A percentile compares a stretch with the other conserved stretches of the same genome.
Evolutionary conservation across 352 stramenopile genomes (phyloP).

Genomic region (Pythium rhizo-oryzae): DNA sequence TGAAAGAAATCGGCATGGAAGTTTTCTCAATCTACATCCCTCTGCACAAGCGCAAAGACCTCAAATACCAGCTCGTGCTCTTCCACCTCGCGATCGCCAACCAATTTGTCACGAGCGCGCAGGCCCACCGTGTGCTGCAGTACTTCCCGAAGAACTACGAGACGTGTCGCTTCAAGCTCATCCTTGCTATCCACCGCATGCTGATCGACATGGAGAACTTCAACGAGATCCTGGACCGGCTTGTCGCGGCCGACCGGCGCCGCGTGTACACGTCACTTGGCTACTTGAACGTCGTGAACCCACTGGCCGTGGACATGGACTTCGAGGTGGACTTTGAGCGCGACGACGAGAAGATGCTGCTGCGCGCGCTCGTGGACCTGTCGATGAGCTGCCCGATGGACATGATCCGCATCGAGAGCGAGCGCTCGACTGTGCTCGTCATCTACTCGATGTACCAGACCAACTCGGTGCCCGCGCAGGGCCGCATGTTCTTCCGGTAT

Average conservation of each 20-base stretch:
- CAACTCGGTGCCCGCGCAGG: slow-evolving; percentile 52
- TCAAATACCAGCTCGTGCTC: slow-evolving; percentile 74
- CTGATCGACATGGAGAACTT: slow-evolving; percentile 74
- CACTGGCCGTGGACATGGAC: slow-evolving; percentile 65
- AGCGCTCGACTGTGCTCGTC: slow-evolving; percentile 59
- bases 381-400: slow-evolving; percentile 68
- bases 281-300: slow-evolving; percentile 67
- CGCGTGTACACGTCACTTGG: slow-evolving; percentile 52
- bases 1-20: slow-evolving; percentile 59
- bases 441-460: slow-evolving; percentile 84
- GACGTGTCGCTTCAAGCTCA: slow-evolving; percentile 45
- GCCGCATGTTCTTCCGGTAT: slow-evolving; percentile 69
- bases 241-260: slow-evolving; percentile 40
- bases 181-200: slow-evolving; percentile 58
- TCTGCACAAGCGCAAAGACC: slow-evolving; percentile 62
- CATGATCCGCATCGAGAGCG: slow-evolving; percentile 72
- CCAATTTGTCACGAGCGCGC: slow-evolving; percentile 40
- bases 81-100: slow-evolving; percentile 67
- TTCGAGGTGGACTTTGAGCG: slow-evolving; percentile 72
- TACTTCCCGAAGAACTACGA: slow-evolving; percentile 78
- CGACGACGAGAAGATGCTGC: slow-evolving; percentile 64
- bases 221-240: slow-evolving; percentile 56
- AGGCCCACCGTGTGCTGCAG: slow-evolving; percentile 65
- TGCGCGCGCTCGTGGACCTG: slow-evolving; percentile 64
- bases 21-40: slow-evolving; percentile 75